Evolutionary conservation across 306 rosid genomes (phyloP).

Genomic region (Comarum palustre): DNA sequence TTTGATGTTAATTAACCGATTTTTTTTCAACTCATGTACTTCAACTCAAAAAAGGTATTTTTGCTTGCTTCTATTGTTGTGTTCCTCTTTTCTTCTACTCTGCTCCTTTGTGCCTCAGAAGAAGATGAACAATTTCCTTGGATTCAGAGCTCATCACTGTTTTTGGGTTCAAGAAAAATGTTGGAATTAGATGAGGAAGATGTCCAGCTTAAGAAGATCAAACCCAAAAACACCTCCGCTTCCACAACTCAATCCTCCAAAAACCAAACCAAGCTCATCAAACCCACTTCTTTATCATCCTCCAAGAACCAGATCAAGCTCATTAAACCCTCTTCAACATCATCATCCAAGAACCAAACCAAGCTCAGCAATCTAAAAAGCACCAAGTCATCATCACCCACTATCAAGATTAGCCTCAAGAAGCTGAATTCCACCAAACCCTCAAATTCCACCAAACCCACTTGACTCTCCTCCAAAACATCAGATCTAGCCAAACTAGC

Average conservation of each 20-base stretch:
- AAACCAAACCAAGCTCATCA: conserved; percentile 46
- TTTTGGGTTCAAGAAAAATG: conserved; percentile 41
- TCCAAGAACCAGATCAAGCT: conserved; percentile 44
- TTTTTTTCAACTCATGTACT: conserved; percentile 29
- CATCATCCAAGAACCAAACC: conserved; percentile 54
- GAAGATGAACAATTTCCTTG: background rate
- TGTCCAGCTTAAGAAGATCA: conserved; percentile 46
- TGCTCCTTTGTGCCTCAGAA: conserved; percentile 29
- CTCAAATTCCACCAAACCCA: conserved; percentile 36
- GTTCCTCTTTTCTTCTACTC: conserved; percentile 21
- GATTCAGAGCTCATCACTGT: conserved; percentile 21
- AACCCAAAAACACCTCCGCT: conserved; percentile 8
- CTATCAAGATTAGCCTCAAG: conserved; percentile 37
- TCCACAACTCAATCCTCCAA: conserved; percentile 31
- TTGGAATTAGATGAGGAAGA: conserved; percentile 20
- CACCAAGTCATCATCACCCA: conserved; percentile 9
- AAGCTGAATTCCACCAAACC: conserved; percentile 64
- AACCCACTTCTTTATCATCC: conserved; percentile 12
- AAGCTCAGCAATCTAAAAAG: conserved; percentile 29
- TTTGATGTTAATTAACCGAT: too few species aligned
- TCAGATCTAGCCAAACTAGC: conserved; percentile 46
- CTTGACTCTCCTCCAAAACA: conserved; percentile 29
- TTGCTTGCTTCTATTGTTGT: conserved; percentile 29
- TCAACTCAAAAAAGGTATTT: conserved; percentile 42
- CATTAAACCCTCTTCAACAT: conserved; percentile 29